Evolutionary conservation across 1,284 basidiomycete species (phyloP), one percentile per base, ranked within the genome.

Genomic region (Heterobasidion occidentale): DNA sequence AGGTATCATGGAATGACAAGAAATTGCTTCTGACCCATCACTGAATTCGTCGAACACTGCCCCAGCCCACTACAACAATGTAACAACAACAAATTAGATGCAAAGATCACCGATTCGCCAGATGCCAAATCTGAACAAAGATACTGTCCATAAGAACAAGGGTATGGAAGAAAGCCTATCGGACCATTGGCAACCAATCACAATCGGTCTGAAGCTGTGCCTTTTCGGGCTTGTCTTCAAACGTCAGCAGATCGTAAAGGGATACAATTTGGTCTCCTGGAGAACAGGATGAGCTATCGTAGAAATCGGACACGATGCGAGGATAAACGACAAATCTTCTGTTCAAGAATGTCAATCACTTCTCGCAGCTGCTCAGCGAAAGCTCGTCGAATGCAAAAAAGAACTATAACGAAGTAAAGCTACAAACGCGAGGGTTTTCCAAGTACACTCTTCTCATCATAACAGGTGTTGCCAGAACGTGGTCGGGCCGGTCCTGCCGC

Each of bases 201-300:
- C 19, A 19, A 19, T 19, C 19, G 19, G 19, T 2, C 19, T 19
- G 19, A 19, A 19, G 19, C 19, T 19, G 19, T 19, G 19, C 19
- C 19, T 19, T 19, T 19, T 19, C 19, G 19, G 78, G 77, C 61
- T 81, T 86, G 62, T 93, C 89, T 61, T 83, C 77, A 72, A 89
- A 90, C 19, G 74, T 77, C 60, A 94, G 72, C 46, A 92, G 74
- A 63, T 88, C 87, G 68, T 92, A 93, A 17, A 95, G 71, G 0
- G 88, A 83, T 9, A 90, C 86, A 60, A 94, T 92, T 71, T 94
- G 92, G 71, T 94, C 89, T 45, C 91, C 91, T 93, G 61, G 38
- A 46, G n/a, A 7, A 46, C 17, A 48, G 15, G 12, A 35, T 7
- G 6, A 44, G 50, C 36, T 27, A 27, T 27, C 27, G 5, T 27